Percentiles rank a stretch among this genome's conserved stretches.
Conservation (phyloP, 371 early-diverging fungal genomes). For the Entomophthora muscae region DNA sequence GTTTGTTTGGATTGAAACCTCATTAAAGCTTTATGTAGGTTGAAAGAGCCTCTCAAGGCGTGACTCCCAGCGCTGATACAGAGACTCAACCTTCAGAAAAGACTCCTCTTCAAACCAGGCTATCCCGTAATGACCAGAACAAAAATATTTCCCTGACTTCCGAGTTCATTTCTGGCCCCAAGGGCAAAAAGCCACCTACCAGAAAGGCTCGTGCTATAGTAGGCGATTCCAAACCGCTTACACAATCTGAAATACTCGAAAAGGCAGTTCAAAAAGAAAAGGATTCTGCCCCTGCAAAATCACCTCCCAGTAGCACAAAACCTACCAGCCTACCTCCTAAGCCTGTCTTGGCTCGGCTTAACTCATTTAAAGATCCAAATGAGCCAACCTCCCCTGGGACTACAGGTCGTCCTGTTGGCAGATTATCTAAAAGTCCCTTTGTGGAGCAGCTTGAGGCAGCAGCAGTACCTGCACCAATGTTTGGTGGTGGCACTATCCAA, state of each 20-base stretch:
- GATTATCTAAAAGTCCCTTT: background rate
- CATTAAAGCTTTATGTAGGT: background rate
- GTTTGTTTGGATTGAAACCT: background rate
- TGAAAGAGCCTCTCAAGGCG: too few relatives aligned
- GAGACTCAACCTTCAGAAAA: too few relatives aligned
- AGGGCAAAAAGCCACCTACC: background rate
- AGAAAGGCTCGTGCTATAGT: background rate
- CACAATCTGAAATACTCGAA: slow-evolving; percentile 3
- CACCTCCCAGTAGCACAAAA: background rate
- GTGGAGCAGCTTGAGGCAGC: background rate
- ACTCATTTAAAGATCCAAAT: background rate
- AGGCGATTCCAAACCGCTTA: background rate
- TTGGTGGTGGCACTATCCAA: background rate
- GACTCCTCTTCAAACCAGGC: background rate
- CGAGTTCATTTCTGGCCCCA: background rate
- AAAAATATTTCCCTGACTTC: background rate
- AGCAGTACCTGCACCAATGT: background rate
- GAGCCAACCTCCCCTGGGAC: background rate
- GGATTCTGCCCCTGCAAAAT: background rate
- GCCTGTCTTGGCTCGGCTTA: background rate
- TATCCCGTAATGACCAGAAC: background rate
- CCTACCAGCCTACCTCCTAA: background rate
- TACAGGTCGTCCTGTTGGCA: background rate
- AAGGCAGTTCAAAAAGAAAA: background rate
- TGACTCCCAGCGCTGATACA: too few relatives aligned